Base-by-base conservation (phyloP, 345 rosid species). In the Fremontodendron californicum region DNA sequence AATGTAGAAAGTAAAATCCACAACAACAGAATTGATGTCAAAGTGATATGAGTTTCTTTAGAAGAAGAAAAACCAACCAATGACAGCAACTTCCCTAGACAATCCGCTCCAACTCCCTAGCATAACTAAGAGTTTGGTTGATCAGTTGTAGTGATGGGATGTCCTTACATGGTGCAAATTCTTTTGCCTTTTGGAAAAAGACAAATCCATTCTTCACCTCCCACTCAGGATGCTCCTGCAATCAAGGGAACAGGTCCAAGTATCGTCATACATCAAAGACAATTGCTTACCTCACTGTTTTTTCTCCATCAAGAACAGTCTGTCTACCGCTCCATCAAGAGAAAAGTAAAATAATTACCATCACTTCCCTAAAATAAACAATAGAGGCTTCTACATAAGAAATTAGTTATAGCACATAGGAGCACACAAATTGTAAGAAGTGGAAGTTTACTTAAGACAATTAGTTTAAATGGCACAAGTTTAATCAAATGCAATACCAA, bases 221-320 rank as follows among this genome's bases (percentile, higher is more conserved):
- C 99, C 99, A 96, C 81, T 94, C 99, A 0, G 93, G 88, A 74
- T 96, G 97, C 77, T 92, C 99, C 99, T 96, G 87, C 73, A 83
- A 71, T 25, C 39, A 54, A 75, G 48, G 39, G 45, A 72, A 45
- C 49, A 67, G 10, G 13, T 51, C 29, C 25, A 37, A 19, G 16
- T 57, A 49, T 33, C 27, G 46, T 3, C 63, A 64, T n/a, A 40
- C 45, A 77, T 33, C 54, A 27, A 64, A 55, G 42, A 63, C 40
- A 63, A 63, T 21, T 27, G 45, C 39, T 75, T 86, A 94, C 99
- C 99, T 94, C 51, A 96, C 97, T 75, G 98, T 92, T 88, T 92
- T 94, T 23, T 97, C 99, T n/a, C n/a, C n/a, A n/a, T n/a, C n/a
- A n/a, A n/a, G n/a, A n/a, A n/a, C n/a, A n/a, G n/a, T n/a, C n/a